phyloP scores from a whole-genome alignment of 2,329 filamentous ascomycete genomes.

The Didymella arachidicola region DNA sequence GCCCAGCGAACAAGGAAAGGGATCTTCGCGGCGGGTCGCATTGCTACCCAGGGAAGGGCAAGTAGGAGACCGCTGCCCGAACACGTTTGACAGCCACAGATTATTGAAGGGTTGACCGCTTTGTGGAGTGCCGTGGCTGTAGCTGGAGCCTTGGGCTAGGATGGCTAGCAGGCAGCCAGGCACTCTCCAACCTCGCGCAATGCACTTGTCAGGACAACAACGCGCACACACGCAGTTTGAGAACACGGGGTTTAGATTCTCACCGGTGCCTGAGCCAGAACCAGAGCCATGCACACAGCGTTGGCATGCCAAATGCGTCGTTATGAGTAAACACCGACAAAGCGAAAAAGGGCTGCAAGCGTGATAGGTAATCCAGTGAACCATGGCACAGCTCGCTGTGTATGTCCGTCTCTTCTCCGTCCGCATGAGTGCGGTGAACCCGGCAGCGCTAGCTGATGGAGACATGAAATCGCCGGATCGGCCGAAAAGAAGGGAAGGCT shows the following conservation, averaged over 20 bases:
- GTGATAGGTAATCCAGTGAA: conserved; percentile 27
- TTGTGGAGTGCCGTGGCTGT: conserved; percentile 33
- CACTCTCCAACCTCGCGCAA: conserved; percentile 22
- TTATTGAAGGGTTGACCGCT: conserved; percentile 37
- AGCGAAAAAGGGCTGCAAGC: conserved; percentile 20
- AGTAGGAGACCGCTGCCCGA: conserved; percentile 27
- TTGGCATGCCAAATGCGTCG: conserved; percentile 26
- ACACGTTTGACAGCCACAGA: conserved; percentile 37
- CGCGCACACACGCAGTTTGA: conserved; percentile 6
- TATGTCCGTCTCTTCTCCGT: conserved; percentile 24
- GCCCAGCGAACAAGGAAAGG: conserved; percentile 16
- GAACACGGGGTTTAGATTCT: neutral
- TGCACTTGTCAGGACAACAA: conserved; percentile 6
- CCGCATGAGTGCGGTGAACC: conserved; percentile 15
- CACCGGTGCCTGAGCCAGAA: conserved; percentile 18
- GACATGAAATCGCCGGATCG: conserved; percentile 20
- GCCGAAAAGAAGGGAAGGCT: conserved; percentile 20
- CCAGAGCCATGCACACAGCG: conserved; percentile 20
- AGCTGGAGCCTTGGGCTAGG: conserved; percentile 35
- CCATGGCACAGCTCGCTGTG: conserved; percentile 18
- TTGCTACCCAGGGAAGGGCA: conserved; percentile 14
- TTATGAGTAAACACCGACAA: conserved; percentile 30
- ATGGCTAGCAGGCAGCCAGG: conserved; percentile 33
- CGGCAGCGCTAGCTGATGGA: conserved; percentile 12
- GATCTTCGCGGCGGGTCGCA: conserved; percentile 12